These are phyloP conservation scores for Bipolaris victoriae DNA, from an alignment of 2,329 filamentous ascomycete species.

Conservation along the genomic window DNA sequence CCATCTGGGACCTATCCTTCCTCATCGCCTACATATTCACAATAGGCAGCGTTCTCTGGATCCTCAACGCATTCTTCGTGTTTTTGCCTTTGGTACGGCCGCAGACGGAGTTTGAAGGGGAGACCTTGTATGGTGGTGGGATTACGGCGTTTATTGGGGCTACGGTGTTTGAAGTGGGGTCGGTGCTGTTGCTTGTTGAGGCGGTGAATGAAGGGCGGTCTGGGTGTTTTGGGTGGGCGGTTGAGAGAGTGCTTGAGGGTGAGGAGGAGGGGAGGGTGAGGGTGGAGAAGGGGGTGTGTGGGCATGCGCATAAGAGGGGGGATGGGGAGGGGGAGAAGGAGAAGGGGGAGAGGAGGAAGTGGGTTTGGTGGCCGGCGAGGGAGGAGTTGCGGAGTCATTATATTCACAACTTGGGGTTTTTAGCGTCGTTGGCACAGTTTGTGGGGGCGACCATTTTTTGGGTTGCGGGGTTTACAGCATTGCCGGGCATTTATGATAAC, in stretches of 20 bases:
- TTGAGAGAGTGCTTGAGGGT: slow-evolving; percentile 58
- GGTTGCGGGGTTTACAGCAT: slow-evolving; percentile 65
- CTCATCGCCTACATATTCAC: slow-evolving; percentile 62
- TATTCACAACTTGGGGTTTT: slow-evolving; percentile 66
- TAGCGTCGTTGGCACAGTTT: slow-evolving; percentile 64
- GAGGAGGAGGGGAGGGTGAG: slow-evolving; percentile 17
- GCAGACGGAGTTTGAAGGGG: slow-evolving; percentile 59
- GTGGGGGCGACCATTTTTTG: slow-evolving; percentile 68
- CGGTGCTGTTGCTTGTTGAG: slow-evolving; percentile 68
- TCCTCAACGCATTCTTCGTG: slow-evolving; percentile 66
- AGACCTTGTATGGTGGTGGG: slow-evolving; percentile 62
- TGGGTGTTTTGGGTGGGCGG: slow-evolving; percentile 72
- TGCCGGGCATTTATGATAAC: slow-evolving; percentile 62
- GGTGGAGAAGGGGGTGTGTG: neutral
- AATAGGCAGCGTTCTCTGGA: slow-evolving; percentile 54
- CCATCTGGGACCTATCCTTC: slow-evolving; percentile 64
- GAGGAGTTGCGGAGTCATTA: slow-evolving; percentile 66
- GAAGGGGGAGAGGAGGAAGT: slow-evolving; percentile 38
- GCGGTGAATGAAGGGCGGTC: slow-evolving; percentile 70
- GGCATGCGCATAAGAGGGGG: slow-evolving; percentile 48
- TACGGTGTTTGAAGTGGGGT: slow-evolving; percentile 69
- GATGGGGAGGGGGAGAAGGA: slow-evolving; percentile 35
- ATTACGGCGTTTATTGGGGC: slow-evolving; percentile 71
- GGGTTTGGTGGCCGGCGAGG: slow-evolving; percentile 66
- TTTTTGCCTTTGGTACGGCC: slow-evolving; percentile 65